phyloP scores from a whole-genome alignment of 1,284 basidiomycete genomes.

The Fomitopsis palustris region DNA sequence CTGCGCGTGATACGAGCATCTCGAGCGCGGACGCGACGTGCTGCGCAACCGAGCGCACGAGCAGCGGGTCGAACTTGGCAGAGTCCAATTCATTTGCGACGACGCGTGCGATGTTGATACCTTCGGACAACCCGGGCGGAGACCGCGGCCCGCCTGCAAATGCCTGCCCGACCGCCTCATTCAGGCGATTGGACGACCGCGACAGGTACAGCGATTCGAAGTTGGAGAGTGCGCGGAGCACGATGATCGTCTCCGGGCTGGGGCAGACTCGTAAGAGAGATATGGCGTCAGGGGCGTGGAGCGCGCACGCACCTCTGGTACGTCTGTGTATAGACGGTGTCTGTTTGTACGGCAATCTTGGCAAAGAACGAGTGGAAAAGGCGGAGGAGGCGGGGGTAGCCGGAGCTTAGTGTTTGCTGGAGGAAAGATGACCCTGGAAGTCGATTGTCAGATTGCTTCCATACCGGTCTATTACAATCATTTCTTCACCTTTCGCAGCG shows the following conservation, averaged over 20 bases:
- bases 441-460: neutral
- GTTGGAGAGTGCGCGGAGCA: constrained; percentile 76
- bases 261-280: neutral
- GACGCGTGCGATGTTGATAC: constrained; percentile 69
- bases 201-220: constrained; percentile 87
- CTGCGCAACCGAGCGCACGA: constrained; percentile 77
- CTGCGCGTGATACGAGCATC: constrained; percentile 56
- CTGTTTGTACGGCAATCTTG: constrained; percentile 91
- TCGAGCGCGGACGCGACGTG: constrained; percentile 68
- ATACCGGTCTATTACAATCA: neutral
- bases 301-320: constrained; percentile 70
- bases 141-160: constrained; percentile 63
- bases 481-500: constrained; percentile 58
- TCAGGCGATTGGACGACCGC: constrained; percentile 77
- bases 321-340: constrained; percentile 81
- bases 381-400: constrained; percentile 83
- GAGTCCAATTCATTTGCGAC: constrained; percentile 90
- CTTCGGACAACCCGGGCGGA: constrained; percentile 76
- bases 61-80: constrained; percentile 88
- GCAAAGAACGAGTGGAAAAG: constrained; percentile 96
- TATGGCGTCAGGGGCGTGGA: neutral
- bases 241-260: constrained; percentile 87
- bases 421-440: constrained; percentile 73
- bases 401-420: constrained; percentile 80
- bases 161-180: constrained; percentile 73